Conservation (phyloP, 139 green algal species). For the Zygnema circumcarinatum region DNA sequence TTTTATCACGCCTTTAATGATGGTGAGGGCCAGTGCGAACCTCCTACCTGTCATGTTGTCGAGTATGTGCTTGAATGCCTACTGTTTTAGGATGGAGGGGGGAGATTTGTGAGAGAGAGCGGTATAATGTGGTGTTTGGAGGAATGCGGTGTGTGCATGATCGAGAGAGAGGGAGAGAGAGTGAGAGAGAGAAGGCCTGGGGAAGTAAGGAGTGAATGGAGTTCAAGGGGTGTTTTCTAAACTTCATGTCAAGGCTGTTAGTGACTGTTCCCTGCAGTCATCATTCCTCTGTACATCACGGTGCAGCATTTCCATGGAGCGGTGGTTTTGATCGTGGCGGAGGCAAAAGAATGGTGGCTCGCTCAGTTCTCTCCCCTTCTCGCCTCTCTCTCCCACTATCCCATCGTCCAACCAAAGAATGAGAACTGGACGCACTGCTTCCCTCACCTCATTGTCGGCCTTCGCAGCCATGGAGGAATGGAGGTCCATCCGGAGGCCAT, state of each 20-base stretch:
- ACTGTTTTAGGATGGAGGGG: no score
- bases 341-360: slow-evolving; percentile 6
- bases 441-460: background rate
- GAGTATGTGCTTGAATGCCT: no score
- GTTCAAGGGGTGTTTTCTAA: no score
- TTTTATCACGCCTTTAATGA: background rate
- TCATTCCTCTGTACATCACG: slow-evolving; percentile 7
- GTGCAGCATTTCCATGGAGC: background rate
- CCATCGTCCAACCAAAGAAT: background rate
- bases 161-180: no score
- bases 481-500: background rate
- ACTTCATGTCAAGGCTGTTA: no score
- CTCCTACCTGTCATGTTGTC: no score
- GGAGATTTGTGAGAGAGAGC: no score
- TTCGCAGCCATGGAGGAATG: background rate
- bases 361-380: background rate
- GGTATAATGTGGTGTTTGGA: no score
- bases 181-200: no score
- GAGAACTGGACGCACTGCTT: background rate
- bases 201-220: no score
- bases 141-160: no score
- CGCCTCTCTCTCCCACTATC: background rate
- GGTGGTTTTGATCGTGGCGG: background rate
- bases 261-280: background rate
- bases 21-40: background rate